Base-by-base conservation (phyloP, 2,329 filamentous ascomycete species). In the Diaporthe citriasiana region DNA sequence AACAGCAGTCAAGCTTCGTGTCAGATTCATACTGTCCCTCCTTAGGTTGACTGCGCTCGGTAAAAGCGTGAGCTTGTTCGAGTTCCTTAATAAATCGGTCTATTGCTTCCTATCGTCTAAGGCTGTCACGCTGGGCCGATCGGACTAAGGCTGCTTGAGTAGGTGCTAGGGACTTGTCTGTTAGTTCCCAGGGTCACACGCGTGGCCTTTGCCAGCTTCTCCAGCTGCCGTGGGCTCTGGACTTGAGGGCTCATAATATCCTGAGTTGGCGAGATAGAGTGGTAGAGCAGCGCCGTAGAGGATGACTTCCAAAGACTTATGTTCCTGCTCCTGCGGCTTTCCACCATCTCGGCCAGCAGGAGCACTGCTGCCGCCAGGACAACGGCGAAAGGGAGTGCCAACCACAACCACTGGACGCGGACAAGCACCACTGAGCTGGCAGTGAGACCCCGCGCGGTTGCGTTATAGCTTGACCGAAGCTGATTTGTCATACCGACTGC, bases 251-350 rank as follows among this genome's bases (percentile, higher is more conserved):
- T 65, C 3, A 47, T 65, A 12, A 50, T 42, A 13, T 50, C 59
- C 17, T 17, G 42, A 5, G 60, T 50, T 9, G 27, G 60, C 30
- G 42, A 50, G 60, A 65, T 22, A 25, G 60, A 65, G 42, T 65
- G 60, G 13, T 50, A 65, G 22, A 65, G 60, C 42, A 65, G 42
- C 27, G 60, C 60, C 7, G 60, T 65, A 12, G 60, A 50, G 1
- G 60, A 65, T 22, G 60, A 65, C 42, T 65, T 65, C 60, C 60
- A 65, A 4, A 65, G 42, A 35, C 19, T 35, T 35, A 65, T 50
- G 30, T 65, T 50, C 12, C 42, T 25, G 42, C 59, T 50, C 8
- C 59, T 65, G 13, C 60, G 60, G 27, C 60, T 65, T 35, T 65
- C 42, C 27, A 65, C 12, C 60, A 65, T 65, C 42, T 65, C 60